Evolutionary conservation across 2,329 filamentous ascomycete species (phyloP).

Genomic region (Dothideomycetidae sp.): DNA sequence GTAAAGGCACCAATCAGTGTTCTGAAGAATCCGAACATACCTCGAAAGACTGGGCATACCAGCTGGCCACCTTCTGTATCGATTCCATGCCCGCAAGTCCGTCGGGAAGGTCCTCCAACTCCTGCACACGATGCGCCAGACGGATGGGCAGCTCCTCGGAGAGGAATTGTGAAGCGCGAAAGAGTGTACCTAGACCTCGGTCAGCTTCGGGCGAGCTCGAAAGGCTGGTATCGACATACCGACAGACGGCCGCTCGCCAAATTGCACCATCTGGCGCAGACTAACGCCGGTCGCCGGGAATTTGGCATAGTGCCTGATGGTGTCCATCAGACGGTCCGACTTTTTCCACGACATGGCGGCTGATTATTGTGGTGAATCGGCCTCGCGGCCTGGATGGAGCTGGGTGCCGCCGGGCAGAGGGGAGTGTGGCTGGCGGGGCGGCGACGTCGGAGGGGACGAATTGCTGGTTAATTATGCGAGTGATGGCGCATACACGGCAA

Average conservation of each 20-base stretch:
- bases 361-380: slow-evolving; percentile 9
- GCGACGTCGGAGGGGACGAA: too few relatives aligned
- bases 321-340: slow-evolving; percentile 82
- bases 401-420: too few relatives aligned
- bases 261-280: slow-evolving; percentile 97
- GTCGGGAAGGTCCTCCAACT: slow-evolving; percentile 82
- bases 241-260: slow-evolving; percentile 80
- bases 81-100: slow-evolving; percentile 97
- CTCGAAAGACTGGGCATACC: slow-evolving; percentile 99
- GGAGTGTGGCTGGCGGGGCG: too few relatives aligned
- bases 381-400: slow-evolving; percentile 11
- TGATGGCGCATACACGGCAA: too few relatives aligned
- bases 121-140: slow-evolving; percentile 87
- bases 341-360: slow-evolving; percentile 77
- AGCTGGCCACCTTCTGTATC: slow-evolving; percentile 85
- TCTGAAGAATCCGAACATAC: too few relatives aligned
- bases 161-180: slow-evolving; percentile 94
- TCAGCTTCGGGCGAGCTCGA: not conserved
- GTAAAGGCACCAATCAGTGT: too few relatives aligned
- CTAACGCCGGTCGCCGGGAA: slow-evolving; percentile 95
- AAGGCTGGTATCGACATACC: slow-evolving; percentile 22
- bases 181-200: slow-evolving; percentile 63
- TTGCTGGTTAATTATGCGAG: too few relatives aligned
- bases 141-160: slow-evolving; percentile 96
- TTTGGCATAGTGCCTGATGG: slow-evolving; percentile 90